These are phyloP conservation scores for Grosmannia penicillata DNA, from an alignment of 2,329 filamentous ascomycete species.

Conservation along the genomic window DNA sequence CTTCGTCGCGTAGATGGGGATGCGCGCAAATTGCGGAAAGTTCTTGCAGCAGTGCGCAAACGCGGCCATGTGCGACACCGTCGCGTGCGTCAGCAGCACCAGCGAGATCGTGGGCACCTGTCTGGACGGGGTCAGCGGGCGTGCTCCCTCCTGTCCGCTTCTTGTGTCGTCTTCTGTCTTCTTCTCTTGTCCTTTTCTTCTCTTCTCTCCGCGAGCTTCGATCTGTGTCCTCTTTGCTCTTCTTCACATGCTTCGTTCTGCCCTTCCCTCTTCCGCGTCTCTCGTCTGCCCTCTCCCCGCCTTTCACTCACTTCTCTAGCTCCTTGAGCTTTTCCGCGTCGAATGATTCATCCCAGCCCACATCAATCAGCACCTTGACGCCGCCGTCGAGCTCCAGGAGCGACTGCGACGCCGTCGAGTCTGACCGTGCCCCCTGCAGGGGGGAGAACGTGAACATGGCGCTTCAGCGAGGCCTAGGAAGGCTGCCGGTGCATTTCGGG, in stretches of 20 bases:
- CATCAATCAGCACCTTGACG: slow-evolving; percentile 85
- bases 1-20: slow-evolving; percentile 86
- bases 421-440: slow-evolving; percentile 77
- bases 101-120: slow-evolving; percentile 85
- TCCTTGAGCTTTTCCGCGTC: slow-evolving; percentile 68
- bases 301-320: slow-evolving; percentile 92
- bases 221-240: too few relatives aligned
- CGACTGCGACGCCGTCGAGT: slow-evolving; percentile 82
- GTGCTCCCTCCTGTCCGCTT: neutral
- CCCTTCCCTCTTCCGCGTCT: neutral
- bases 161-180: neutral
- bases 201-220: neutral
- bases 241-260: neutral
- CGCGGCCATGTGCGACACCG: slow-evolving; percentile 77
- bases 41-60: slow-evolving; percentile 96
- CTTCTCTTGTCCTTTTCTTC: neutral
- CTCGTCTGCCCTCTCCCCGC: too few relatives aligned
- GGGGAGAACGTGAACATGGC: slow-evolving; percentile 92
- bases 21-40: slow-evolving; percentile 77
- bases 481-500: too few relatives aligned
- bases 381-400: slow-evolving; percentile 91
- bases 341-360: slow-evolving; percentile 92
- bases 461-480: too few relatives aligned
- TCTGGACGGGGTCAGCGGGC: slow-evolving; percentile 28
- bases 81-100: slow-evolving; percentile 89